phyloP scores from a whole-genome alignment of 345 rosid genomes.

The Rhodomyrtus tomentosa region DNA sequence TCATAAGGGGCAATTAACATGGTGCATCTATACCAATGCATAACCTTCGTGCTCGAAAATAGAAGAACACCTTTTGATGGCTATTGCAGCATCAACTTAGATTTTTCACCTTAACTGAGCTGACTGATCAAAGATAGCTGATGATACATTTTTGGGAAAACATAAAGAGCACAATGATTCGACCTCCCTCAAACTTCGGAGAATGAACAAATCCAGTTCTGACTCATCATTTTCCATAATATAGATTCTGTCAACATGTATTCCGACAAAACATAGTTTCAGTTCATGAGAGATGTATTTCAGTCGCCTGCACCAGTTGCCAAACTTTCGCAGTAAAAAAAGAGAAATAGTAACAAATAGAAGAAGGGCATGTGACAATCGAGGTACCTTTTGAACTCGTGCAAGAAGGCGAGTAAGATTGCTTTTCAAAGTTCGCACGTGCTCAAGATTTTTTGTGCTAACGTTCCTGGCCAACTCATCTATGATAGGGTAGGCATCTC shows the following conservation, averaged over 20 bases:
- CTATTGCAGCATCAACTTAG: not conserved
- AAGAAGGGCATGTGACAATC: not conserved
- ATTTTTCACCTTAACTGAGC: not conserved
- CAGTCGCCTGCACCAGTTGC: not conserved
- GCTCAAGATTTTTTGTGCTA: constrained; percentile 90
- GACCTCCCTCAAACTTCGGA: not conserved
- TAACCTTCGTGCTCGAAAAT: not conserved
- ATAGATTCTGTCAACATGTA: not conserved
- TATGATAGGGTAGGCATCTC: constrained; percentile 74
- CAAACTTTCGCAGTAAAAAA: not conserved
- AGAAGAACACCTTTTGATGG: not conserved
- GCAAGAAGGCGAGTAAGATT: constrained; percentile 83
- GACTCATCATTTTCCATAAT: not conserved
- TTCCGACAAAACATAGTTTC: not conserved
- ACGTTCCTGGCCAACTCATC: constrained; percentile 87
- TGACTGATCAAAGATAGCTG: not conserved
- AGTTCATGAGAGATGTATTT: not conserved
- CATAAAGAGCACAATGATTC: not conserved
- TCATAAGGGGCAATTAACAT: not conserved
- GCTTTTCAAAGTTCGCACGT: constrained; percentile 81
- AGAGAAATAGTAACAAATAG: not conserved
- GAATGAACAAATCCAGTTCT: not conserved
- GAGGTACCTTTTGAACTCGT: constrained; percentile 77
- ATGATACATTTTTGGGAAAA: not conserved
- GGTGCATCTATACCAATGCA: not conserved